Percentiles rank a stretch among this genome's conserved stretches.
Conservation (phyloP, 441 rosid species). For the California macrophylla region DNA sequence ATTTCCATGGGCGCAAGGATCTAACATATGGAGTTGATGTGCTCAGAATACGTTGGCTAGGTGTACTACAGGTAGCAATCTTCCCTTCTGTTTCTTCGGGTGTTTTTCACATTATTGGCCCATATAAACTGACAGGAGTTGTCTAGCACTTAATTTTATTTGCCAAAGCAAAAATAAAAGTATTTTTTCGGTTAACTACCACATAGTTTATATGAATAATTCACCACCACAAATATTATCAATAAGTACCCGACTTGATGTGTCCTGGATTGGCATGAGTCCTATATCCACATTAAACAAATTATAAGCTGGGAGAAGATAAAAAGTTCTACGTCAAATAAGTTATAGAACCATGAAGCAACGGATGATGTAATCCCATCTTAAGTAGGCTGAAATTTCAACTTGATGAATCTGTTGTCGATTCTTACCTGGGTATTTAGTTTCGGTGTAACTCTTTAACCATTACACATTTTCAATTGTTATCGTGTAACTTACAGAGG, state of each 20-base stretch:
- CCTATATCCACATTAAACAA: neutral
- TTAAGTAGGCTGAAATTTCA: neutral
- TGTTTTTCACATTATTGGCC: neutral
- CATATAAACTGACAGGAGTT: neutral
- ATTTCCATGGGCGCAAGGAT: constrained; percentile 43
- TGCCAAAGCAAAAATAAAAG: neutral
- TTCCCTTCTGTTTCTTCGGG: neutral
- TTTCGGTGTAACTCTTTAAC: constrained; percentile 1
- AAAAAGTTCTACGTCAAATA: neutral
- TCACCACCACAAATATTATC: neutral
- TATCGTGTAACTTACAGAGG: constrained; percentile 34
- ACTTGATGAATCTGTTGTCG: neutral
- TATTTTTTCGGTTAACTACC: neutral
- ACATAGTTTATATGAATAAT: neutral
- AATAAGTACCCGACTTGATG: neutral
- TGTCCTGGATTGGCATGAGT: neutral
- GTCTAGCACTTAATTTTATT: neutral
- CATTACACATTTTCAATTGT: neutral
- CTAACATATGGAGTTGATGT: constrained; percentile 51
- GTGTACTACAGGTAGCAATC: constrained; percentile 41
- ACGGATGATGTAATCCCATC: neutral
- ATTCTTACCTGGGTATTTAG: neutral
- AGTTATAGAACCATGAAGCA: neutral
- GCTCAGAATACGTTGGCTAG: constrained; percentile 46
- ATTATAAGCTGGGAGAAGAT: neutral